A percentile compares a stretch with the other conserved stretches of the same genome.
phyloP scores from a whole-genome alignment of 169 alveolate genomes.

The Prorocentrum cordatum region DNA sequence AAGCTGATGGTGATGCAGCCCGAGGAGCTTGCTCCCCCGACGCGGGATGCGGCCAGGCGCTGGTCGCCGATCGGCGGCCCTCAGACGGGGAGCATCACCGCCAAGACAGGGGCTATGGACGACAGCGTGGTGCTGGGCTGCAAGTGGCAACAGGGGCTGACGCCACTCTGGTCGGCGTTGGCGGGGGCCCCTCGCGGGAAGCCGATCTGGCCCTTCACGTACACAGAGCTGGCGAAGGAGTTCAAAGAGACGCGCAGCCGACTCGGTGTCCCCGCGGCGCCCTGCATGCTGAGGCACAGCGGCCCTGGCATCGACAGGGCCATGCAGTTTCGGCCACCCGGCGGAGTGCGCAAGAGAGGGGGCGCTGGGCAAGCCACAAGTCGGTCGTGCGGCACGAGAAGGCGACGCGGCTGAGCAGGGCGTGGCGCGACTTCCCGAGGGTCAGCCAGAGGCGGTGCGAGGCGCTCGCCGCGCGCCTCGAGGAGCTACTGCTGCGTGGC shows the following conservation, averaged over 20 bases:
- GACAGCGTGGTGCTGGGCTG: neutral
- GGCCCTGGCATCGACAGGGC: constrained; percentile 20
- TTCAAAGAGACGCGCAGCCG: neutral
- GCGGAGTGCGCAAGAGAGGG: constrained; percentile 1
- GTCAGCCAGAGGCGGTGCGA: neutral
- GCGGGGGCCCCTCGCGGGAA: neutral
- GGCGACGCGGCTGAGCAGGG: neutral
- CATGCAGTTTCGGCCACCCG: neutral
- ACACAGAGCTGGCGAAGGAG: neutral
- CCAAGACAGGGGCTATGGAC: constrained; percentile 19
- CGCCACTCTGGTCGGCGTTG: neutral
- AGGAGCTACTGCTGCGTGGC: too few species aligned
- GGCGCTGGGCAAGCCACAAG: neutral
- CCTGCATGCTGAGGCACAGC: constrained; percentile 6
- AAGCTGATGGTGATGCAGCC: too few species aligned
- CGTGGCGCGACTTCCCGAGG: neutral
- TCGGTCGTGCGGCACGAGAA: neutral
- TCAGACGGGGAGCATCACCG: neutral
- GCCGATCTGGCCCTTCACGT: neutral
- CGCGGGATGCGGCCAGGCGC: neutral
- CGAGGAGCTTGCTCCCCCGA: neutral
- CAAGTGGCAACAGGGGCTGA: neutral
- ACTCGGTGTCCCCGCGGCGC: neutral
- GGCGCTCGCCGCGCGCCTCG: too few species aligned
- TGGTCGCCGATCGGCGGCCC: neutral